Evolutionary conservation across 345 rosid species (phyloP), one percentile per base, ranked within the genome.

Genomic region (Triadica sebifera): DNA sequence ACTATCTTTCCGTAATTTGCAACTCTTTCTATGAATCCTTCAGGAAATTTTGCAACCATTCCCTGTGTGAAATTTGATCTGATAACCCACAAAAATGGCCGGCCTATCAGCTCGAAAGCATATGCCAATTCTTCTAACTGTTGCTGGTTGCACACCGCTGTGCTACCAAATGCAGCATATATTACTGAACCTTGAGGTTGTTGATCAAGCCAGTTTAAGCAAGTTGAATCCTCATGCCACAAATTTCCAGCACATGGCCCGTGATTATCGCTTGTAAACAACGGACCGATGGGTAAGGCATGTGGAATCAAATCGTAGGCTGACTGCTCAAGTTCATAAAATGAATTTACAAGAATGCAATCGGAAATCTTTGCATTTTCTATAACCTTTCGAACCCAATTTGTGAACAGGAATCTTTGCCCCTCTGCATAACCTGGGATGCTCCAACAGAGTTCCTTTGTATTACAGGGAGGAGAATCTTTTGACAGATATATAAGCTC

Each of bases 161-260:
- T 0, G 77, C 86, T 85, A 7, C 90, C 85, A 59, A 89, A 86
- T 5, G 94, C 85, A 39, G 79, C 80, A 65, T 89, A 85, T 6
- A 88, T 75, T 17, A 86, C 86, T 0, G 90, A 82, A 0, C 72
- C 59, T 3, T 71, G 22, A 15, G 81, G 72, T 49, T 71, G 86
- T 17, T 81, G 65, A 63, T 85, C 84, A 8, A 90, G 87, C 91
- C 88, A 85, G 67, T 56, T 43, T 65, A 71, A 58, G 78, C 82
- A 76, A 49, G 82, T 64, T 29, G 67, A 64, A 59, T 84, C 85
- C 76, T 81, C 82, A 0, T 76, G 70, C 84, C 75, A 72, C 5
- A 74, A 65, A 75, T 76, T 82, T 57, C 75, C 78, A 0, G 70
- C 34, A 29, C 2, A 29, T 29, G 34, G 34, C 34, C 34, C 46